phyloP scores from a whole-genome alignment of 768 basidiomycete species.

The Suillus cothurnatus region DNA sequence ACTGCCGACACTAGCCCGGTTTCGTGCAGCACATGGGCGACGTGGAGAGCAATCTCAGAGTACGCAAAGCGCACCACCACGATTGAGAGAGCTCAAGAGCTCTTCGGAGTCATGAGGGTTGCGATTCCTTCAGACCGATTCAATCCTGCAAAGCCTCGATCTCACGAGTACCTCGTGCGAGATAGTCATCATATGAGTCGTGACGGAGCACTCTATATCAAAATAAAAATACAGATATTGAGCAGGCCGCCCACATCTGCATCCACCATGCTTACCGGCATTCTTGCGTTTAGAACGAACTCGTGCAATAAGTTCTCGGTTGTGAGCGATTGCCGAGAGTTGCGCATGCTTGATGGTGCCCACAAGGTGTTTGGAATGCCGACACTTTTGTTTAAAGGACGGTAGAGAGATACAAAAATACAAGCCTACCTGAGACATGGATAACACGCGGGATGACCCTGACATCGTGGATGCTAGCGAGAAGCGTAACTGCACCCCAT shows the following conservation, averaged over 20 bases:
- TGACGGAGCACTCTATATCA: slow-evolving; percentile 45
- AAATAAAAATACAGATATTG: not conserved
- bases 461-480: slow-evolving; percentile 61
- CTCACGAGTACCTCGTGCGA: slow-evolving; percentile 58
- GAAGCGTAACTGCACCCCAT: slow-evolving; percentile 76
- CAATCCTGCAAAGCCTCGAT: slow-evolving; percentile 71
- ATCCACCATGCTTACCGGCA: slow-evolving; percentile 42
- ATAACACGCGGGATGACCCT: slow-evolving; percentile 75
- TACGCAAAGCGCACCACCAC: not conserved
- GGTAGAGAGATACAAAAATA: not conserved
- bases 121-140: not conserved
- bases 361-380: slow-evolving; percentile 27
- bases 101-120: not conserved
- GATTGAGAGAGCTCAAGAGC: not conserved
- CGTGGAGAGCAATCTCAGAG: not conserved
- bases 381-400: not conserved
- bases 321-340: slow-evolving; percentile 69
- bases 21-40: not conserved
- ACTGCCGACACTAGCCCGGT: not conserved
- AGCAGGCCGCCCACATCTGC: not conserved
- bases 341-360: slow-evolving; percentile 90
- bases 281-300: slow-evolving; percentile 57
- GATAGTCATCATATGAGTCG: slow-evolving; percentile 61
- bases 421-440: slow-evolving; percentile 63
- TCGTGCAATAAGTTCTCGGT: slow-evolving; percentile 69